phyloP scores from a whole-genome alignment of 345 rosid species.

The Eucalyptus cloeziana region DNA sequence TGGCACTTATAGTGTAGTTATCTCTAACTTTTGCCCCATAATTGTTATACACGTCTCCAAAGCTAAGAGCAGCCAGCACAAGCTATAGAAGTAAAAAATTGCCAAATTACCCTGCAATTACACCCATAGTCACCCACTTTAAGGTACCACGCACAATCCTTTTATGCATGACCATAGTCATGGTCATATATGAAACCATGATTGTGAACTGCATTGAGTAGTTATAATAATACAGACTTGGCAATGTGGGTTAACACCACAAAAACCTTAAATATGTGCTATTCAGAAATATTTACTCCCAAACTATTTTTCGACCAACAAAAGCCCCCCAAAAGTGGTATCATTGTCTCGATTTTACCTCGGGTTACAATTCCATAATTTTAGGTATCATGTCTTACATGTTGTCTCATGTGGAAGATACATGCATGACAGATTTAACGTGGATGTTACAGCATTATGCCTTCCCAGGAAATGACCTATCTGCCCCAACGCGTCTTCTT shows the following conservation, averaged over 20 bases:
- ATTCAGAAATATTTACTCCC: neutral
- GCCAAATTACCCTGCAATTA: neutral
- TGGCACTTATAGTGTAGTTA: fast-evolving
- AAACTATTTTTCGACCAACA: neutral
- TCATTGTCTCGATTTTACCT: neutral
- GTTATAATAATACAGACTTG: neutral
- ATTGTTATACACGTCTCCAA: neutral
- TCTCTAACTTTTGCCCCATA: fast-evolving
- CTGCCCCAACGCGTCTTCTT: neutral
- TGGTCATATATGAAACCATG: neutral
- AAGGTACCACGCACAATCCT: neutral
- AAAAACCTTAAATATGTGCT: neutral
- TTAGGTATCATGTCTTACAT: neutral
- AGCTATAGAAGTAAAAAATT: neutral
- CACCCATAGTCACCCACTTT: neutral
- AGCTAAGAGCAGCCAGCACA: neutral
- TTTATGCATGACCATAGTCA: neutral
- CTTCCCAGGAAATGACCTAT: neutral
- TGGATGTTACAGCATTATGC: neutral
- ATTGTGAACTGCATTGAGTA: neutral
- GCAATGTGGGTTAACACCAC: neutral
- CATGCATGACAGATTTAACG: neutral
- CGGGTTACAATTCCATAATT: neutral
- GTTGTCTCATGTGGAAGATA: neutral
- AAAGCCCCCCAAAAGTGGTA: neutral